Percentiles rank a stretch among this genome's conserved stretches.
Evolutionary conservation across 176 grass and related monocot species (phyloP).

Genomic region (Secale cereale): DNA sequence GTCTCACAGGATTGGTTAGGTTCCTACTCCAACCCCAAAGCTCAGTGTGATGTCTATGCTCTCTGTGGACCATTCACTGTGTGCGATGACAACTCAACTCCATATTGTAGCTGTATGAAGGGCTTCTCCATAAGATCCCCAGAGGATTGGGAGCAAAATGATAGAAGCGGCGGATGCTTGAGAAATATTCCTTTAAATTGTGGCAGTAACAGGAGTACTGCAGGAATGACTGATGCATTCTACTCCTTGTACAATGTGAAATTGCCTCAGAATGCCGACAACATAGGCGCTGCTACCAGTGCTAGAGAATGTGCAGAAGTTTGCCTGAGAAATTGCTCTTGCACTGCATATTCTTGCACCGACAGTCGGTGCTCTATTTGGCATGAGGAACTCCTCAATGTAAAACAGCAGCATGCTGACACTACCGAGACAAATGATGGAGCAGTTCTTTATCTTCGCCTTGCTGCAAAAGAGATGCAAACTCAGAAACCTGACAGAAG

Average conservation of each 20-base stretch:
- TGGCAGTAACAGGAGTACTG: background rate
- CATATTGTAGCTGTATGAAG: conserved; percentile 43
- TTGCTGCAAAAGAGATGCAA: conserved; percentile 41
- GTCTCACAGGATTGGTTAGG: conserved; percentile 11
- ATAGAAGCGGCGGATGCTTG: conserved; percentile 38
- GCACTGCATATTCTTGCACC: conserved; percentile 41
- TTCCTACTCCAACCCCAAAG: conserved; percentile 19
- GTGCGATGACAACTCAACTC: conserved; percentile 16
- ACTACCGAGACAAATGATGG: background rate
- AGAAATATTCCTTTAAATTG: conserved; percentile 44
- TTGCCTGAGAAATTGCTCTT: conserved; percentile 48
- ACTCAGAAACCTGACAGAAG: background rate
- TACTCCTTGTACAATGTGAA: conserved; percentile 18
- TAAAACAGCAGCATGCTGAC: conserved; percentile 30
- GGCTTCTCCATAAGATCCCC: conserved; percentile 35
- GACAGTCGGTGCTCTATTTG: conserved; percentile 23
- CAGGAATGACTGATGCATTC: conserved; percentile 32
- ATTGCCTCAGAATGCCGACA: conserved; percentile 26
- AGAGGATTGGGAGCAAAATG: conserved; percentile 35
- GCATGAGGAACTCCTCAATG: conserved; percentile 43
- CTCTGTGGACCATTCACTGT: conserved; percentile 42
- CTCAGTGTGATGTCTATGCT: conserved; percentile 38
- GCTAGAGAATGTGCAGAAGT: conserved; percentile 31
- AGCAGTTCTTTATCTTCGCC: conserved; percentile 39
- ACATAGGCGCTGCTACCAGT: conserved; percentile 1